Conservation (phyloP, 2,329 filamentous ascomycete genomes). For the Aspergillus viridinutans region DNA sequence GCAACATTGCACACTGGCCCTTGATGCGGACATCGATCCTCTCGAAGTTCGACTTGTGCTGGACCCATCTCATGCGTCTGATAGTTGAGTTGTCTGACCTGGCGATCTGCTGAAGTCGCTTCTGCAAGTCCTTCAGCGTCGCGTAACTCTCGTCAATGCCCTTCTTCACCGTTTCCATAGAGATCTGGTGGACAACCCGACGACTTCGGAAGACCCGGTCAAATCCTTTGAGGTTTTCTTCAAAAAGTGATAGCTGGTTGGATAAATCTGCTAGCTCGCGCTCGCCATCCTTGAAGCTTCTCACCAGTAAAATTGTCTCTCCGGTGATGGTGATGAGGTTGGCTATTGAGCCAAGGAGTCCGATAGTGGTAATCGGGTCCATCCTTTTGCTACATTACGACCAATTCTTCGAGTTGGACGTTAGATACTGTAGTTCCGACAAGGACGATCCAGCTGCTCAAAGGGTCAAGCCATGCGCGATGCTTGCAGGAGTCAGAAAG, state of each 20-base stretch:
- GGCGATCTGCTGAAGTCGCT: neutral
- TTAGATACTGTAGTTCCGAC: no score
- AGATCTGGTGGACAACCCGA: neutral
- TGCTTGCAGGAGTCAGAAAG: no score
- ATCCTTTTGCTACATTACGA: neutral
- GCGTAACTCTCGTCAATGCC: neutral
- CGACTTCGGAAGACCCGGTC: neutral
- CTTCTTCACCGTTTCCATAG: neutral
- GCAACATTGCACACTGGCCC: neutral
- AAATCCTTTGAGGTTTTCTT: neutral
- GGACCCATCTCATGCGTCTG: neutral
- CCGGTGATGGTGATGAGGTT: neutral
- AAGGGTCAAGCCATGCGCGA: no score
- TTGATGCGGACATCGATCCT: neutral
- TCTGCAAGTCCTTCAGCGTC: neutral
- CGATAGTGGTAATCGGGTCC: neutral
- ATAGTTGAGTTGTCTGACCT: neutral
- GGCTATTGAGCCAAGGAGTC: neutral
- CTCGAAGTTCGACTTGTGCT: neutral
- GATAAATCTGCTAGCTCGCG: neutral
- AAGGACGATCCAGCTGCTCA: no score
- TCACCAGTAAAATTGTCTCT: neutral
- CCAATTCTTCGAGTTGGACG: neutral
- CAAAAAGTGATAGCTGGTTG: neutral
- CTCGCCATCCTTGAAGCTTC: neutral